Conservation (phyloP, 2,329 filamentous ascomycete genomes). For the Colletotrichum tabaci region DNA sequence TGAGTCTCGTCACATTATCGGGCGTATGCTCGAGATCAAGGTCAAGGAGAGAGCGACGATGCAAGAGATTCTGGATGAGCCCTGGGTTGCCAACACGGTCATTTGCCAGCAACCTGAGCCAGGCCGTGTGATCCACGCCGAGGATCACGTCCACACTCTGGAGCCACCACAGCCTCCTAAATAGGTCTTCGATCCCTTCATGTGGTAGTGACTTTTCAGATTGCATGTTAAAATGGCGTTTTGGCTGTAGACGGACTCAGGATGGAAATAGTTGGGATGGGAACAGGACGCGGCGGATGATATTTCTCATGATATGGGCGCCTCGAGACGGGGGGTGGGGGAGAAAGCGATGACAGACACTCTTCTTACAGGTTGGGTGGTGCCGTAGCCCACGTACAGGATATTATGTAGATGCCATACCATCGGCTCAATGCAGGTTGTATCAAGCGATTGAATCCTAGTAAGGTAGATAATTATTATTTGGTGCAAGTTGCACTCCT, state of each 20-base stretch:
- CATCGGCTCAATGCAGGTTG: conserved; percentile 4
- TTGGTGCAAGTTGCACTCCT: conserved; percentile 40
- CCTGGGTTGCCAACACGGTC: conserved; percentile 88
- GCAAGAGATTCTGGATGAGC: conserved; percentile 87
- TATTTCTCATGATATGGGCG: conserved; percentile 27
- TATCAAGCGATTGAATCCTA: conserved; percentile 26
- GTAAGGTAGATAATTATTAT: conserved; percentile 34
- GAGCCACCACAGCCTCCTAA: conserved; percentile 74
- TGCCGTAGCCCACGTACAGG: neutral
- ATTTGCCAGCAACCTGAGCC: conserved; percentile 85
- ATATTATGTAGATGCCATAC: conserved; percentile 29
- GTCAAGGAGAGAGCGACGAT: conserved; percentile 87
- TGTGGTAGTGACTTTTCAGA: conserved; percentile 6
- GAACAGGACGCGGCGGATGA: conserved; percentile 16
- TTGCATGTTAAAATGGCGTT: conserved; percentile 39
- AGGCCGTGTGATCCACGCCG: conserved; percentile 79
- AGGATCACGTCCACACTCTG: conserved; percentile 87
- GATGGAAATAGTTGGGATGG: conserved; percentile 7
- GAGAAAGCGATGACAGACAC: conserved; percentile 28
- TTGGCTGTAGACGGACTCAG: conserved; percentile 12
- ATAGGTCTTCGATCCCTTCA: neutral
- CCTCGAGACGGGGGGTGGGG: conserved; percentile 18
- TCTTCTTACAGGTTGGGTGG: conserved; percentile 24
- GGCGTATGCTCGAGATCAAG: conserved; percentile 92
- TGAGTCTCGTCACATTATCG: conserved; percentile 91